Conservation (phyloP, 805 yeast species). For the Spathaspora arborariae region DNA sequence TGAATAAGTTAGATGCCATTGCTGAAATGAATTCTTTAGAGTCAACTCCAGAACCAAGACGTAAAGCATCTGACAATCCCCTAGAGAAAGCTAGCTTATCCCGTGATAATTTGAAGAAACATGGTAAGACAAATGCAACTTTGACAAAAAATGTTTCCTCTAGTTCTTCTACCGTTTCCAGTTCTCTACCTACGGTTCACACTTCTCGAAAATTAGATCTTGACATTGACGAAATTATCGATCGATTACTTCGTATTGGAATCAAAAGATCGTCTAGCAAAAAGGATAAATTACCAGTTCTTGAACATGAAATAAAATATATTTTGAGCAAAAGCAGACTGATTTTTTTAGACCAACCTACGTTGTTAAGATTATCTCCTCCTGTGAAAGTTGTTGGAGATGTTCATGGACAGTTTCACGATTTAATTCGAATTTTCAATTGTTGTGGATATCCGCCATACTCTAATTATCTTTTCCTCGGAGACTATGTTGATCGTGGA, state of each 20-base stretch:
- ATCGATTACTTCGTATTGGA: conserved; percentile 53
- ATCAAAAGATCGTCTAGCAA: conserved; percentile 16
- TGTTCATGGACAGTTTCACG: conserved; percentile 67
- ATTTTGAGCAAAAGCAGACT: conserved; percentile 58
- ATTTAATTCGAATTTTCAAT: conserved; percentile 51
- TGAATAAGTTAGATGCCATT: conserved; percentile 24
- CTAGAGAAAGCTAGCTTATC: conserved; percentile 1
- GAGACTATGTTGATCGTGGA: conserved; percentile 61
- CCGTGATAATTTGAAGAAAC: conserved; percentile 8
- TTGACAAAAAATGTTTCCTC: conserved; percentile 9
- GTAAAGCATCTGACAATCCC: neutral
- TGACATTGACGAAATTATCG: conserved; percentile 62
- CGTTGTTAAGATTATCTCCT: conserved; percentile 61
- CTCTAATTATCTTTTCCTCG: conserved; percentile 52
- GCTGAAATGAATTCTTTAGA: conserved; percentile 28
- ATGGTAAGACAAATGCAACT: neutral
- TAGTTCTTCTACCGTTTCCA: conserved; percentile 11
- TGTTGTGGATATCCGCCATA: conserved; percentile 59
- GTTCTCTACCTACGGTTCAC: conserved; percentile 13
- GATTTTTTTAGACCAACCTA: conserved; percentile 61
- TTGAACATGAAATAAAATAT: conserved; percentile 51
- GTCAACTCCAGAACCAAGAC: conserved; percentile 18
- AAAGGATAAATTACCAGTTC: conserved; percentile 48
- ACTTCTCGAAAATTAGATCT: conserved; percentile 20
- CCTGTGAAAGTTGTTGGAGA: conserved; percentile 85